Evolutionary conservation across 129 eudicot species (phyloP).

Genomic region (Calendula officinalis): DNA sequence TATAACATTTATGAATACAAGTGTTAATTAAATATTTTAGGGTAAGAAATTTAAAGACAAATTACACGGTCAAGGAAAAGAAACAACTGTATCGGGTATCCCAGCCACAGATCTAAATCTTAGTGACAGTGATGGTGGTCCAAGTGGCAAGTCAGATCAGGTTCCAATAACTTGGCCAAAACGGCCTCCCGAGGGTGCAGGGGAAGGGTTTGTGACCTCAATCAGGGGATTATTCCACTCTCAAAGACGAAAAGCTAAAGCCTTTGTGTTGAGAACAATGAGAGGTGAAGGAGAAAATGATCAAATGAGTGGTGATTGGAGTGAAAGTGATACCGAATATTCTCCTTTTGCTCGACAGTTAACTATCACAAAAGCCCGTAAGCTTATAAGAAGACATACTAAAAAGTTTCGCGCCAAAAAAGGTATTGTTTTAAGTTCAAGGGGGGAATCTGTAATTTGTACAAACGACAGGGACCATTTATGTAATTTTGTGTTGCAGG

Average conservation of each 20-base stretch:
- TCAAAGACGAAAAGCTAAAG: constrained; percentile 91
- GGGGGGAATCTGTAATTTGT: no score
- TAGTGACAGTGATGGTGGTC: constrained; percentile 94
- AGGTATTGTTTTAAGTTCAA: no score
- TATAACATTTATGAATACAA: neutral
- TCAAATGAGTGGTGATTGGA: constrained; percentile 60
- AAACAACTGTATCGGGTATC: constrained; percentile 32
- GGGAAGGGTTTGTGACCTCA: constrained; percentile 94
- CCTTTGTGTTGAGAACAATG: constrained; percentile 93
- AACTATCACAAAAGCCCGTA: constrained; percentile 85
- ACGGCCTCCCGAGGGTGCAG: constrained; percentile 85
- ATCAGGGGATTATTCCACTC: constrained; percentile 87
- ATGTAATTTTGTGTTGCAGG: constrained; percentile 36
- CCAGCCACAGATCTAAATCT: constrained; percentile 74
- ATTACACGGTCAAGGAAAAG: constrained; percentile 45
- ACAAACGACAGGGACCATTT: no score
- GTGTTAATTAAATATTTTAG: constrained; percentile 22
- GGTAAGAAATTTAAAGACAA: constrained; percentile 90
- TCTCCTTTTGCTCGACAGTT: constrained; percentile 95
- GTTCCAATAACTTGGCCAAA: constrained; percentile 57
- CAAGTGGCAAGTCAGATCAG: constrained; percentile 26
- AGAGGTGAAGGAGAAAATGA: constrained; percentile 74
- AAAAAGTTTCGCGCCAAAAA: constrained; percentile 90
- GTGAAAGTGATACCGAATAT: constrained; percentile 87
- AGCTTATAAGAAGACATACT: constrained; percentile 73